Evolutionary conservation across 495 filamentous ascomycete species (phyloP).

Genomic region (Endocarpon pusillum): DNA sequence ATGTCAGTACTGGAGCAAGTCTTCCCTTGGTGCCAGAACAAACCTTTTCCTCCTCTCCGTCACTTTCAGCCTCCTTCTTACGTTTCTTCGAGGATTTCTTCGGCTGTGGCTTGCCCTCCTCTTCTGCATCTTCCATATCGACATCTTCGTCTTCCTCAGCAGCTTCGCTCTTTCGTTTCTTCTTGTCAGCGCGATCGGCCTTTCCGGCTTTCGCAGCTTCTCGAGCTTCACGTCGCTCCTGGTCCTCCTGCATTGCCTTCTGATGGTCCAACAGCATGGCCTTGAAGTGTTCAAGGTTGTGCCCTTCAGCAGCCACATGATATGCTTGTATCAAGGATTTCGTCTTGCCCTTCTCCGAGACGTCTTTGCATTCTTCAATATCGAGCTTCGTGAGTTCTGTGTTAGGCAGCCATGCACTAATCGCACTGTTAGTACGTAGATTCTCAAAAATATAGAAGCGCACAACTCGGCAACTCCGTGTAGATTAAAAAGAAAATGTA

Average conservation of each 20-base stretch:
- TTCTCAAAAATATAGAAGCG: constrained; percentile 5
- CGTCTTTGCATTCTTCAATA: constrained; percentile 42
- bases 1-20: constrained; percentile 6
- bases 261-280: constrained; percentile 44
- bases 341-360: constrained; percentile 51
- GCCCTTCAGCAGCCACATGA: constrained; percentile 48
- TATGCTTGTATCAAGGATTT: constrained; percentile 62
- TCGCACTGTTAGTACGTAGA: constrained; percentile 2
- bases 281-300: constrained; percentile 64
- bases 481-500: not conserved
- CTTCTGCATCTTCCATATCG: constrained; percentile 56
- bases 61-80: constrained; percentile 47
- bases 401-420: constrained; percentile 73
- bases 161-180: constrained; percentile 42
- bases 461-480: not conserved
- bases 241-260: constrained; percentile 39
- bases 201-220: constrained; percentile 43
- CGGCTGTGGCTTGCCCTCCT: constrained; percentile 31
- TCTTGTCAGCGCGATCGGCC: constrained; percentile 24
- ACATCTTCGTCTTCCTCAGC: constrained; percentile 46
- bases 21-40: constrained; percentile 9
- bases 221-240: constrained; percentile 40
- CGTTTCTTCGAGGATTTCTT: constrained; percentile 45
- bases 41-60: constrained; percentile 54
- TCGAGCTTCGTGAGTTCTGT: constrained; percentile 59